Evolutionary conservation across 2,329 filamentous ascomycete genomes (phyloP), one percentile per base, ranked within the genome.

Genomic region (Shiraia bambusicola): DNA sequence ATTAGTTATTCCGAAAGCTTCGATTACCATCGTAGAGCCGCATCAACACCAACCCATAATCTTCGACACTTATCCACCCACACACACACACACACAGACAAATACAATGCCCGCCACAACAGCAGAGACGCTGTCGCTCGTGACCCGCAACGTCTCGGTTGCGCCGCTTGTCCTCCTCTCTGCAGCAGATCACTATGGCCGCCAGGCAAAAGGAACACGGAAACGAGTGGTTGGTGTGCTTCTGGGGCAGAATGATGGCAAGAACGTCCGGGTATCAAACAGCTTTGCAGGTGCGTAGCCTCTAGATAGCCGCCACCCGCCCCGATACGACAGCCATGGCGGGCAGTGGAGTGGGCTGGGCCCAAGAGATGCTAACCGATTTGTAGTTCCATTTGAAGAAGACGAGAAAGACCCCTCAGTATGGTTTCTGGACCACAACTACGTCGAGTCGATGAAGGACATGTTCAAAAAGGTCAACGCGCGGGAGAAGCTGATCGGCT

Each of bases 401-500:
- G 93, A 98, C 70, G 93, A 96, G 64, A 95, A 95, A 74, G 91
- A 98, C 69, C 92, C 92, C 3, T 94, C 92, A 26, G 93, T 98
- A 67, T 98, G 93, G 93, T 98, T 97, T 70, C 76, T 98, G 54
- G 93, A 98, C 71, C 93, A 98, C 80, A 97, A 97, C 80, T 98
- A 96, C 66, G 88, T 98, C 71, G 93, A 98, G 74, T 88, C 86
- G 59, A 98, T 98, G 93, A 95, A 93, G 75, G 93, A 97, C 72
- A 98, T 98, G 93, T 98, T 98, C 81, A 98, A 98, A 79, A 97
- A 97, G 76, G 91, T 98, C 79, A 98, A 98, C 76, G 93, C 93
- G 48, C 80, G 88, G 52, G 93, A 98, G 77, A 97, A 97, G 83
- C 81, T 98, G 70, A 94, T 98, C 79, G 93, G 93, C 66, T 98